These are phyloP conservation scores for Francoa sonchifolia DNA, from an alignment of 441 rosid species.

Conservation along the genomic window DNA sequence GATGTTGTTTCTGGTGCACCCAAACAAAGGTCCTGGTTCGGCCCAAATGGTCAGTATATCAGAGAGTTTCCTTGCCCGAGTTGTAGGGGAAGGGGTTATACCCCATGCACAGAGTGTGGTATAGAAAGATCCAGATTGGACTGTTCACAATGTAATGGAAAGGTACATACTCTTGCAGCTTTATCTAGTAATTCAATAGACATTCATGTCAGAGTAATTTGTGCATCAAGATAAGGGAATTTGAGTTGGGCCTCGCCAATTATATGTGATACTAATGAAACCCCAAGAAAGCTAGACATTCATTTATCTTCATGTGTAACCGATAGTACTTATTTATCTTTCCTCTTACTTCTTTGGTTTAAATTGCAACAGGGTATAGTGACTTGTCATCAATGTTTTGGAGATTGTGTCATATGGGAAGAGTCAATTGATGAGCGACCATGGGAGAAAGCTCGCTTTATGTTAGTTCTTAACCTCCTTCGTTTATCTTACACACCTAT, in stretches of 20 bases:
- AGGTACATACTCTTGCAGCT: conserved; percentile 30
- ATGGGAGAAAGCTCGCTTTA: conserved; percentile 88
- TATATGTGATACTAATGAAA: neutral
- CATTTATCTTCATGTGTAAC: neutral
- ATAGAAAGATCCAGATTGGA: conserved; percentile 59
- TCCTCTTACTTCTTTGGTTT: neutral
- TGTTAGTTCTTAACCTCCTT: conserved; percentile 24
- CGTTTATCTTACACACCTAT: neutral
- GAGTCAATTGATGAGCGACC: conserved; percentile 89
- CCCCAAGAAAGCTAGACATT: too few relatives aligned
- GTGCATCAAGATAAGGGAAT: too few relatives aligned
- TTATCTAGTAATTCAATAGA: neutral
- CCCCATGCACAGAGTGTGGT: conserved; percentile 74
- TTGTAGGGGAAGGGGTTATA: conserved; percentile 89
- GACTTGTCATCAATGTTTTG: conserved; percentile 70
- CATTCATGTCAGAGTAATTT: too few relatives aligned
- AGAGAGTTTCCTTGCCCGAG: conserved; percentile 89
- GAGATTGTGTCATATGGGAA: conserved; percentile 92
- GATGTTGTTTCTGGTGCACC: conserved; percentile 24
- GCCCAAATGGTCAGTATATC: conserved; percentile 84
- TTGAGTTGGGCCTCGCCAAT: neutral
- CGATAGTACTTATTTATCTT: neutral
- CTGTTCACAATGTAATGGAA: conserved; percentile 68
- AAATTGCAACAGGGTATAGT: conserved; percentile 49
- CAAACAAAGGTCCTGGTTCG: conserved; percentile 82